Percentiles rank a stretch among this genome's conserved stretches.
These are phyloP conservation scores for Boletellus emodensis DNA, from an alignment of 768 basidiomycete genomes.

Conservation along the genomic window DNA sequence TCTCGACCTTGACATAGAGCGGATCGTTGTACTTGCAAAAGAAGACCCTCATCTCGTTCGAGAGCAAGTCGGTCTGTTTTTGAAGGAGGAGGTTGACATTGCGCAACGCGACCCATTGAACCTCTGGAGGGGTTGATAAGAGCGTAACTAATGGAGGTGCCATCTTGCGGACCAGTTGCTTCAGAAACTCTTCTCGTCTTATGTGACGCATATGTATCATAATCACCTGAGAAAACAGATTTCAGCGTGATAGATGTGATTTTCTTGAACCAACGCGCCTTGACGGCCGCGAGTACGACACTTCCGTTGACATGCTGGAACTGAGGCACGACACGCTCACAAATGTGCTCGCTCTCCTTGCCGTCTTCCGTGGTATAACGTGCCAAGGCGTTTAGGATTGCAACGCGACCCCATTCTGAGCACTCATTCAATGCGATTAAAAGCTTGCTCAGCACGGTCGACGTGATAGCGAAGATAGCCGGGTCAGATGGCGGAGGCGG, in stretches of 20 bases:
- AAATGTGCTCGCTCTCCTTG: slow-evolving; percentile 97
- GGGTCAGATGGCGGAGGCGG: slow-evolving; percentile 54
- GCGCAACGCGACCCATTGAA: slow-evolving; percentile 96
- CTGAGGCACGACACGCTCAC: slow-evolving; percentile 96
- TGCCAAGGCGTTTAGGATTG: slow-evolving; percentile 81
- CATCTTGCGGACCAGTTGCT: slow-evolving; percentile 91
- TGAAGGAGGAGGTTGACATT: slow-evolving; percentile 97
- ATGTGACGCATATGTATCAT: slow-evolving; percentile 95
- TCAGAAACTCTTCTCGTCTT: slow-evolving; percentile 75
- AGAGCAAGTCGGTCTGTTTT: slow-evolving; percentile 83
- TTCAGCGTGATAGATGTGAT: background rate
- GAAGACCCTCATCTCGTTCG: slow-evolving; percentile 97
- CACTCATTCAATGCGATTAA: slow-evolving; percentile 96
- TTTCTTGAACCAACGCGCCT: slow-evolving; percentile 45
- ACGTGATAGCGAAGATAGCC: slow-evolving; percentile 79
- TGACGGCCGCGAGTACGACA: slow-evolving; percentile 95
- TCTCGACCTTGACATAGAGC: slow-evolving; percentile 97
- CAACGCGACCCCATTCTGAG: slow-evolving; percentile 98
- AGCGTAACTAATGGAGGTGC: slow-evolving; percentile 94
- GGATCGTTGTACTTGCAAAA: slow-evolving; percentile 99
- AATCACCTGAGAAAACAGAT: slow-evolving; percentile 58
- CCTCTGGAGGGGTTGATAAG: slow-evolving; percentile 93
- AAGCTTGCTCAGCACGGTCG: slow-evolving; percentile 78
- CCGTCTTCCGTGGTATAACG: slow-evolving; percentile 82
- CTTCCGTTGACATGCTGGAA: slow-evolving; percentile 97